Percentiles rank a stretch among this genome's conserved stretches.
Conservation (phyloP, 176 grass and related monocot genomes). For the Carex pumila region DNA sequence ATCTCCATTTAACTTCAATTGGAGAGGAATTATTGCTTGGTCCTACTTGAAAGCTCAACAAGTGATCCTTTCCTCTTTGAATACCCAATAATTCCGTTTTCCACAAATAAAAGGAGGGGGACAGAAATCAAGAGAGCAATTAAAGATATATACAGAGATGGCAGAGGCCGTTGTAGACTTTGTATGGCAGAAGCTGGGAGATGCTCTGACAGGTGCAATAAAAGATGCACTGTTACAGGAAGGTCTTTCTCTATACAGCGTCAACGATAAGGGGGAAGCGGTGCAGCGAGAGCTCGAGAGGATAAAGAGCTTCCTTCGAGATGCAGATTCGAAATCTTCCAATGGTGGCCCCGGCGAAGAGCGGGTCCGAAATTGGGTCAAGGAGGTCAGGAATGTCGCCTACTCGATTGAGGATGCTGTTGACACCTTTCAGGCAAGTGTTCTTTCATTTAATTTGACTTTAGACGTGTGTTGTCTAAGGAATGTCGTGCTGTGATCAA, state of each 20-base stretch:
- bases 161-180: constrained; percentile 19
- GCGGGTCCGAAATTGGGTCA: constrained; percentile 4
- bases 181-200: constrained; percentile 19
- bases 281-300: neutral
- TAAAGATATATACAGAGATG: neutral
- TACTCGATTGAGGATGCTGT: constrained; percentile 22
- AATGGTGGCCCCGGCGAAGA: neutral
- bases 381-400: constrained; percentile 12
- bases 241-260: neutral
- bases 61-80: neutral
- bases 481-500: too few relatives aligned
- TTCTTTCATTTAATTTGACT: neutral
- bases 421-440: constrained; percentile 4
- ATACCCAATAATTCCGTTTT: neutral
- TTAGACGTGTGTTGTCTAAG: too few relatives aligned
- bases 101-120: neutral
- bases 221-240: constrained; percentile 1
- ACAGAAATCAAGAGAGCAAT: neutral
- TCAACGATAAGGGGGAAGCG: neutral
- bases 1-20: neutral
- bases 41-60: neutral
- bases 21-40: neutral
- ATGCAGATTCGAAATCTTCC: constrained; percentile 9
- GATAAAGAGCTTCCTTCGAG: constrained; percentile 18
- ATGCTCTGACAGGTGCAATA: neutral